Base-by-base conservation (phyloP, 352 stramenopile genomes). In the Phytophthora melonis region DNA sequence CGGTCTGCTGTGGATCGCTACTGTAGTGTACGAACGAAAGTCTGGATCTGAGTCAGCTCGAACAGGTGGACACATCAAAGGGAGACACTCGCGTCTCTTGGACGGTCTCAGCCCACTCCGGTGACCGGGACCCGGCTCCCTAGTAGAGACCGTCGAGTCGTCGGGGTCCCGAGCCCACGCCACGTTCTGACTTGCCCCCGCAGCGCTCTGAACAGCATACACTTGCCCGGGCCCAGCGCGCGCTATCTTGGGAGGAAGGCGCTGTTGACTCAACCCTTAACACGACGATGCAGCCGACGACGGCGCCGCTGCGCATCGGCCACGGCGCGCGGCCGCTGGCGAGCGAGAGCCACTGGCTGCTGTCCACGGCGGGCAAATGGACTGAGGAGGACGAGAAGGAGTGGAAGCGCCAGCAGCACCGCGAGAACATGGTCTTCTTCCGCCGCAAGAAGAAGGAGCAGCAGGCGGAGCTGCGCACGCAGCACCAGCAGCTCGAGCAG, bases 361-460 rank as follows among this genome's bases (percentile, higher is more conserved):
- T 85, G 55, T 85, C 78, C 39, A 74, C 78, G 34, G 78, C 72
- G 0, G 78, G 78, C 41, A 78, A 76, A 61, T 85, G 78, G 78
- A 85, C 78, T 23, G 75, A 81, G 43, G 78, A 85, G 54, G 78
- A 85, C 63, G 75, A 85, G 63, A 85, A 82, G 70, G 68, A 81
- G 62, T 85, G 78, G 78, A 85, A 85, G 58, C 78, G 78, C 19
- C 72, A 85, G 61, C 78, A 85, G 34, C 78, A 85, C 61, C 78
- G 78, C 19, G 78, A 85, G 61, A 85, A 85, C 66, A 85, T 85
- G 78, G 78, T 85, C 23, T 82, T 80, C 61, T 85, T 85, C 75
- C 72, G 78, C 19, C 75, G 69, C 45, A 85, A 85, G 75, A 85
- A 85, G 78, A 85, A 85, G 67, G 78, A 73, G 57, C 75, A 83